A percentile compares a stretch with the other conserved stretches of the same genome.
These are phyloP conservation scores for Neonectria ditissima DNA, from an alignment of 2,329 filamentous ascomycete genomes.

Conservation along the genomic window DNA sequence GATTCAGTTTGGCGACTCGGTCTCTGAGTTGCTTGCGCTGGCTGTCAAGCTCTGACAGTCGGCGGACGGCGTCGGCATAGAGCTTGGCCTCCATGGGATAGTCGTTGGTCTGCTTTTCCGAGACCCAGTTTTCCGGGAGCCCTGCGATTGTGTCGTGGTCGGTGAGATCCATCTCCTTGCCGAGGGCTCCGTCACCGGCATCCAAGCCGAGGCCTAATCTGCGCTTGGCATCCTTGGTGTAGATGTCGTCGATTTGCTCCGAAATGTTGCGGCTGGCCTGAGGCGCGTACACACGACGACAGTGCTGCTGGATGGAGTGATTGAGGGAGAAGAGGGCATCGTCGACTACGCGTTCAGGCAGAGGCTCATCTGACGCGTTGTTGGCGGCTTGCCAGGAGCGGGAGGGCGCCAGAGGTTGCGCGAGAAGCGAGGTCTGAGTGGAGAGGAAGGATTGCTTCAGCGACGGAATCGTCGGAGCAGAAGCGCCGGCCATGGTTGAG, in stretches of 20 bases:
- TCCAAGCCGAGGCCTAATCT: constrained; percentile 46
- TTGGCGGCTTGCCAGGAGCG: constrained; percentile 64
- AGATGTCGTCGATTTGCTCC: constrained; percentile 77
- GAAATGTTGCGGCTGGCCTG: constrained; percentile 78
- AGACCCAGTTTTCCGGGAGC: constrained; percentile 62
- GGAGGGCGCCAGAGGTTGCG: constrained; percentile 68
- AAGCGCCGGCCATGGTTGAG: constrained; percentile 16
- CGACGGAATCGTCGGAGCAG: constrained; percentile 67
- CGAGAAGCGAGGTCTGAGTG: constrained; percentile 71
- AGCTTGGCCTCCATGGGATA: constrained; percentile 61
- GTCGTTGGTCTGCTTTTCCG: constrained; percentile 50
- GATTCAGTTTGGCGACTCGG: constrained; percentile 60
- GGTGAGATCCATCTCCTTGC: constrained; percentile 58
- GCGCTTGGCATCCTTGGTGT: constrained; percentile 62
- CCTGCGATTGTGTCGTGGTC: constrained; percentile 57
- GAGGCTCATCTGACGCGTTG: constrained; percentile 53
- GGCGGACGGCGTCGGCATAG: constrained; percentile 63
- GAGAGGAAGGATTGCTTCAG: constrained; percentile 74
- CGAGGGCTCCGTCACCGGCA: constrained; percentile 53
- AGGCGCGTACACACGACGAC: constrained; percentile 72
- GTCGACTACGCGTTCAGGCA: constrained; percentile 64
- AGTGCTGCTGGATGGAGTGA: constrained; percentile 72
- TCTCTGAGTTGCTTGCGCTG: constrained; percentile 50
- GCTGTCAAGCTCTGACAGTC: constrained; percentile 62
- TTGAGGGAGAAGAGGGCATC: constrained; percentile 71